These are phyloP conservation scores for Aphanoascus verrucosus DNA, from an alignment of 2,329 filamentous ascomycete genomes.

Conservation along the genomic window DNA sequence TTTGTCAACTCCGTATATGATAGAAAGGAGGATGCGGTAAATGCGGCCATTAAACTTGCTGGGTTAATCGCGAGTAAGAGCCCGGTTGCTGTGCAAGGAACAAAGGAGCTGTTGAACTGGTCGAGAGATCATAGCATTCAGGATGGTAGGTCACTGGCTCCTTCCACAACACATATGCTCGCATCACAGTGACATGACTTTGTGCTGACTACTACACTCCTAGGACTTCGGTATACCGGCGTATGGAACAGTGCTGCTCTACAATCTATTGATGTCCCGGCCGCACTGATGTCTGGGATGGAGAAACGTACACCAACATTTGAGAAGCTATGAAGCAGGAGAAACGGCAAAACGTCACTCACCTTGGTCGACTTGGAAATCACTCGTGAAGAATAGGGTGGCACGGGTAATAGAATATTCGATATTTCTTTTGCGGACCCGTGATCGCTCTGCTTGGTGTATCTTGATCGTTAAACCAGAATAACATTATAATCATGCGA, in stretches of 20 bases:
- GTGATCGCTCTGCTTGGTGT: too few relatives aligned
- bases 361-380: background rate
- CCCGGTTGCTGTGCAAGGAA: slow-evolving; percentile 76
- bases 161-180: too few relatives aligned
- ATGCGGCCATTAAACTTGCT: slow-evolving; percentile 53
- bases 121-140: slow-evolving; percentile 65
- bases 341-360: too few relatives aligned
- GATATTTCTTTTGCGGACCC: too few relatives aligned
- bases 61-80: slow-evolving; percentile 64
- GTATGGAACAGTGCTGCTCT: slow-evolving; percentile 80
- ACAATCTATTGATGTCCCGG: slow-evolving; percentile 66
- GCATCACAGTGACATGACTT: background rate
- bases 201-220: background rate
- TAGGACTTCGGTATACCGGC: slow-evolving; percentile 67
- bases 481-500: too few relatives aligned
- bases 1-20: slow-evolving; percentile 35
- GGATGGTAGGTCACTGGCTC: slow-evolving; percentile 49
- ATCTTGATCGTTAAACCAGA: too few relatives aligned
- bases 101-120: slow-evolving; percentile 77
- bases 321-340: slow-evolving; percentile 66
- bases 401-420: too few relatives aligned
- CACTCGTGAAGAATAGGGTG: too few relatives aligned
- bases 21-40: slow-evolving; percentile 51
- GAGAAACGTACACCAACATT: slow-evolving; percentile 72
- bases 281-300: slow-evolving; percentile 64